Percentiles rank a stretch among this genome's conserved stretches.
Evolutionary conservation across 2,329 filamentous ascomycete species (phyloP).

Genomic region (Fusarium camptoceras): DNA sequence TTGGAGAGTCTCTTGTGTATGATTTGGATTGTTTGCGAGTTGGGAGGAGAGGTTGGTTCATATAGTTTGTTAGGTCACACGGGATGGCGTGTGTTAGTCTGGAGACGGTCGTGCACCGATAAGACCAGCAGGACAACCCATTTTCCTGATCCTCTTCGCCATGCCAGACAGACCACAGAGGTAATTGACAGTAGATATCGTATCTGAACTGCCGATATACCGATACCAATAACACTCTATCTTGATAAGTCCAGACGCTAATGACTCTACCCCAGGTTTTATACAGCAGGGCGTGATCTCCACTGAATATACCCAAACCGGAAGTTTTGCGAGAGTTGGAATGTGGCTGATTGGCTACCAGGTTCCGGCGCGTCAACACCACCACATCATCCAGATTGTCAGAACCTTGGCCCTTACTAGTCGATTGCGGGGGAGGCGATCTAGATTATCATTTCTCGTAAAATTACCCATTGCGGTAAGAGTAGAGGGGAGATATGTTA

Average conservation of each 20-base stretch:
- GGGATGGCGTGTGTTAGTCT: not conserved
- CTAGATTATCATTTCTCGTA: not conserved
- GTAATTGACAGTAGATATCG: not conserved
- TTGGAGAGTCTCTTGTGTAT: not conserved
- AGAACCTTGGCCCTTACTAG: not conserved
- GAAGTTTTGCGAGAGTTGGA: not conserved
- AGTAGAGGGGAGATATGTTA: not conserved
- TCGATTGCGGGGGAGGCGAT: constrained; percentile 9
- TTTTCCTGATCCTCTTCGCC: not conserved
- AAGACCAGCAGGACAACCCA: not conserved
- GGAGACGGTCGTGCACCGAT: not conserved
- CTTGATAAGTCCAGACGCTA: constrained; percentile 14
- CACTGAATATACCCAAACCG: not conserved
- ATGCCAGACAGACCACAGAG: not conserved
- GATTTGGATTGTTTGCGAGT: not conserved
- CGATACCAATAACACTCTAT: not conserved
- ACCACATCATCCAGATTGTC: not conserved
- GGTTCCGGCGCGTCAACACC: not conserved
- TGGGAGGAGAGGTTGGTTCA: constrained; percentile 7
- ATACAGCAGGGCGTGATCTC: not conserved
- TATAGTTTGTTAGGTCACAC: constrained; percentile 13
- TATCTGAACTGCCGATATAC: constrained; percentile 11
- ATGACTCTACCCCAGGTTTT: constrained; percentile 22
- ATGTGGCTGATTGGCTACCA: not conserved
- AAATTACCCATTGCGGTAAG: not conserved